Conservation (phyloP, 2,329 filamentous ascomycete species). For the Colletotrichum tanaceti region DNA sequence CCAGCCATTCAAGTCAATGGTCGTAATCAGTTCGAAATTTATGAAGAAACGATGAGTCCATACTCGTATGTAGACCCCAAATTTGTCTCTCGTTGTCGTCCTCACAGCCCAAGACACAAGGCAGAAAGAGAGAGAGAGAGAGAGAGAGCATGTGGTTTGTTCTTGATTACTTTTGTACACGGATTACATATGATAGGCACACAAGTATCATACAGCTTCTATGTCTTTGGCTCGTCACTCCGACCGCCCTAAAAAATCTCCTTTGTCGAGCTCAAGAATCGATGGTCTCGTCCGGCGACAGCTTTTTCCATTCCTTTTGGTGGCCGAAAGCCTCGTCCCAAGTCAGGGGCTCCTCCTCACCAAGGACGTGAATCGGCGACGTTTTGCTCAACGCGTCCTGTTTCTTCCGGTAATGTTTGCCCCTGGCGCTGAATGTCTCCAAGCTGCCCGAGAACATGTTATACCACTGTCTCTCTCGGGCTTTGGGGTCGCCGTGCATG, state of each 20-base stretch:
- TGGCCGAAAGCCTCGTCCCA: slow-evolving; percentile 52
- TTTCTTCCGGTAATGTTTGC: slow-evolving; percentile 67
- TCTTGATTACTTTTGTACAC: slow-evolving; percentile 20
- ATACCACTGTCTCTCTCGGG: slow-evolving; percentile 59
- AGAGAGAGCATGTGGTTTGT: neutral
- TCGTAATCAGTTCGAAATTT: neutral
- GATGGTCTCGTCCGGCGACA: slow-evolving; percentile 16
- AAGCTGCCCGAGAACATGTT: slow-evolving; percentile 58
- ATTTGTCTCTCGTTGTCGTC: too few relatives aligned
- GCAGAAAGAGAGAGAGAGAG: neutral
- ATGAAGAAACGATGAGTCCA: neutral
- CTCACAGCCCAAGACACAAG: neutral
- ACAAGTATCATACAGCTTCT: slow-evolving; percentile 16
- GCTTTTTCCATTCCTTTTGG: slow-evolving; percentile 29
- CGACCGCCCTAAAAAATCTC: too few relatives aligned
- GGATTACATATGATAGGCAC: slow-evolving; percentile 23
- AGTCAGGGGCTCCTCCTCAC: slow-evolving; percentile 50
- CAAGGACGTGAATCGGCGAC: slow-evolving; percentile 61
- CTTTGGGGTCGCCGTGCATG: slow-evolving; percentile 53
- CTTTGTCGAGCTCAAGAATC: neutral
- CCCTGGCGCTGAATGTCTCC: slow-evolving; percentile 59
- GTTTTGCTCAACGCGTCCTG: slow-evolving; percentile 64
- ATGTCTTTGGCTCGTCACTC: neutral
- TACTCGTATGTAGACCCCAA: neutral
- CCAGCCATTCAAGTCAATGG: neutral